Evolutionary conservation across 192 early-diverging fungal species (phyloP).

Genomic region (Backusella luteola): DNA sequence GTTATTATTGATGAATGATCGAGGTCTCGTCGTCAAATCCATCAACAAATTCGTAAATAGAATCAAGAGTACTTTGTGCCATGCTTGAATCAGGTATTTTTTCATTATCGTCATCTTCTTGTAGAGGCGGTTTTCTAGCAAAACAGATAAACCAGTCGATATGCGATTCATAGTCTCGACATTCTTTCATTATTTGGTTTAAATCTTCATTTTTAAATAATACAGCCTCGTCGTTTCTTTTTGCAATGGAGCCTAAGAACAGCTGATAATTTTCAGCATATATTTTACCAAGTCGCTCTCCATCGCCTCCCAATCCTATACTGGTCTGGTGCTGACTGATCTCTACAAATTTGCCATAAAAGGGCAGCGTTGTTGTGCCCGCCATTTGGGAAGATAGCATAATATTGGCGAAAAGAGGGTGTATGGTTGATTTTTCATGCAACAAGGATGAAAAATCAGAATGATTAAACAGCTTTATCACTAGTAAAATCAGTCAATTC

Average conservation of each 20-base stretch:
- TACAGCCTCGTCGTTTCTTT: too few species aligned
- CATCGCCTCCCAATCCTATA: constrained; percentile 11
- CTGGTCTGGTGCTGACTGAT: constrained; percentile 2
- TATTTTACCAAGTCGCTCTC: background rate
- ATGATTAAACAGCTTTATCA: background rate
- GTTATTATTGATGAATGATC: background rate
- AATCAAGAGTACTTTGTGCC: constrained; percentile 8
- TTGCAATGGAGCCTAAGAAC: background rate
- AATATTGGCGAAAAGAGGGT: constrained; percentile 7
- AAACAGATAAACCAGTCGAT: constrained; percentile 22
- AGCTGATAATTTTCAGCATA: constrained; percentile 8
- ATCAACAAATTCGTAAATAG: constrained; percentile 24
- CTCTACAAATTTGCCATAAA: constrained; percentile 13
- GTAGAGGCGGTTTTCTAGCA: constrained; percentile 4
- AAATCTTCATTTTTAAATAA: background rate
- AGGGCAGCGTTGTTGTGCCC: background rate
- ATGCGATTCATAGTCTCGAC: constrained; percentile 6
- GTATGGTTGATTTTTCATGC: background rate
- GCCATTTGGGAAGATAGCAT: constrained; percentile 13
- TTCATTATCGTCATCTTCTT: background rate
- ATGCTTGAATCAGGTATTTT: background rate
- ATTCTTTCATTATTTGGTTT: constrained; percentile 7
- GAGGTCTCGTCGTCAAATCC: constrained; percentile 12
- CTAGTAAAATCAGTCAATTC: background rate
- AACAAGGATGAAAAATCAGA: background rate